Percentiles rank a stretch among this genome's conserved stretches.
Evolutionary conservation across 352 stramenopile genomes (phyloP).

Genomic region (Phytophthora fragariae): DNA sequence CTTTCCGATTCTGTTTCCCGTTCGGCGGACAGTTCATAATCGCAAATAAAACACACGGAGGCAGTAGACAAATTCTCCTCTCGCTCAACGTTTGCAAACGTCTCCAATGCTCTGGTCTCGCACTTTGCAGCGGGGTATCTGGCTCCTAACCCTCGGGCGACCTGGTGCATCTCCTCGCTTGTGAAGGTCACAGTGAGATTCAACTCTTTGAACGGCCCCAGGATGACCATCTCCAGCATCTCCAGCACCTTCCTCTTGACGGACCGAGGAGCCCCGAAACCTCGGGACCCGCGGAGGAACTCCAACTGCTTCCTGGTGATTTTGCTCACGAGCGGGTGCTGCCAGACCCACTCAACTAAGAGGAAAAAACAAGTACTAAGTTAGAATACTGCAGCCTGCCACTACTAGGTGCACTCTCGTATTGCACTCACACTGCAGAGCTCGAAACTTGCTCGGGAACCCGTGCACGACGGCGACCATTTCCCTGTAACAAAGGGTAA

Average conservation of each 20-base stretch:
- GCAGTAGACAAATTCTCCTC: not conserved
- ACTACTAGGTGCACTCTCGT: not conserved
- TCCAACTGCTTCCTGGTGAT: slow-evolving; percentile 53
- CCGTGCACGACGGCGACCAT: slow-evolving; percentile 80
- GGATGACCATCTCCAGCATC: slow-evolving; percentile 69
- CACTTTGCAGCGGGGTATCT: slow-evolving; percentile 48
- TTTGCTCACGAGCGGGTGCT: slow-evolving; percentile 70
- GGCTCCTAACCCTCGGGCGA: slow-evolving; percentile 40
- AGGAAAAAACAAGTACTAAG: not conserved
- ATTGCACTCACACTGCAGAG: slow-evolving; percentile 67
- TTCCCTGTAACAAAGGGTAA: slow-evolving; percentile 46
- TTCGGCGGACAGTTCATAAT: slow-evolving; percentile 28
- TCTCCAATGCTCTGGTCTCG: slow-evolving; percentile 41
- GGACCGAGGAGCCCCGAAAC: slow-evolving; percentile 56
- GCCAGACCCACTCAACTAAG: slow-evolving; percentile 82
- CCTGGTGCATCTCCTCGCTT: slow-evolving; percentile 44
- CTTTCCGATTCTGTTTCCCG: slow-evolving; percentile 3
- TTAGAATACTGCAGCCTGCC: not conserved
- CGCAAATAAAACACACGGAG: slow-evolving; percentile 56
- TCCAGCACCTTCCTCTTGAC: slow-evolving; percentile 80
- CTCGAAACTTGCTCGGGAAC: slow-evolving; percentile 79
- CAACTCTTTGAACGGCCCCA: slow-evolving; percentile 59
- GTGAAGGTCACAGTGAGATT: slow-evolving; percentile 67
- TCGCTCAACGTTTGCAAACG: slow-evolving; percentile 14
- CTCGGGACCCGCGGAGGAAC: slow-evolving; percentile 42